These are phyloP conservation scores for Nakataea oryzae DNA, from an alignment of 2,329 filamentous ascomycete genomes.

Conservation along the genomic window DNA sequence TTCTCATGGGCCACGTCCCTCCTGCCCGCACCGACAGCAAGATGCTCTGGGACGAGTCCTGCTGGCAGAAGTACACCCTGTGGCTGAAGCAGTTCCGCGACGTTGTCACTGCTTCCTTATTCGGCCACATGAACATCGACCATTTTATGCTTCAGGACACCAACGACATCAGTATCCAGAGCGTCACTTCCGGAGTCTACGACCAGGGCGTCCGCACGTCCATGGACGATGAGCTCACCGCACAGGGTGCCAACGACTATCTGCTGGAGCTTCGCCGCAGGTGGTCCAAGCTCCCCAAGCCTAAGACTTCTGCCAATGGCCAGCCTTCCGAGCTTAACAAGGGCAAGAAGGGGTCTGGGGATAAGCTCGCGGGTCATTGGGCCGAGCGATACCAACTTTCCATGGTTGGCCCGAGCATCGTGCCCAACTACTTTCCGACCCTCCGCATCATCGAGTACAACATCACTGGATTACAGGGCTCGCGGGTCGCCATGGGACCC, in stretches of 20 bases:
- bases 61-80: conserved; percentile 94
- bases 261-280: conserved; percentile 62
- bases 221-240: conserved; percentile 44
- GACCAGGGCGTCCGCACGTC: conserved; percentile 18
- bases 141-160: conserved; percentile 92
- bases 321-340: conserved; percentile 11
- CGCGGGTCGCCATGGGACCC: conserved; percentile 30
- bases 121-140: conserved; percentile 97
- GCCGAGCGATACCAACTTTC: conserved; percentile 79
- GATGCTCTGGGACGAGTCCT: conserved; percentile 87
- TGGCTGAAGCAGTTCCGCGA: conserved; percentile 89
- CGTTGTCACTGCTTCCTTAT: conserved; percentile 68
- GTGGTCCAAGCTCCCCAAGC: conserved; percentile 64
- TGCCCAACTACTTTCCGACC: conserved; percentile 87
- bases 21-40: conserved; percentile 80
- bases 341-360: conserved; percentile 13
- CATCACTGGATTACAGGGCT: conserved; percentile 61
- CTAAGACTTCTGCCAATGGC: conserved; percentile 7
- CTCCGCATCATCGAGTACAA: conserved; percentile 94
- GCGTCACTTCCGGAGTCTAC: not conserved
- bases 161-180: conserved; percentile 50
- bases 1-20: conserved; percentile 88
- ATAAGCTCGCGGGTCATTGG: conserved; percentile 37
- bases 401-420: conserved; percentile 74
- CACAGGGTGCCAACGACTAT: conserved; percentile 66